Conservation (phyloP, 768 basidiomycete genomes). For the Hygrophorus russula region DNA sequence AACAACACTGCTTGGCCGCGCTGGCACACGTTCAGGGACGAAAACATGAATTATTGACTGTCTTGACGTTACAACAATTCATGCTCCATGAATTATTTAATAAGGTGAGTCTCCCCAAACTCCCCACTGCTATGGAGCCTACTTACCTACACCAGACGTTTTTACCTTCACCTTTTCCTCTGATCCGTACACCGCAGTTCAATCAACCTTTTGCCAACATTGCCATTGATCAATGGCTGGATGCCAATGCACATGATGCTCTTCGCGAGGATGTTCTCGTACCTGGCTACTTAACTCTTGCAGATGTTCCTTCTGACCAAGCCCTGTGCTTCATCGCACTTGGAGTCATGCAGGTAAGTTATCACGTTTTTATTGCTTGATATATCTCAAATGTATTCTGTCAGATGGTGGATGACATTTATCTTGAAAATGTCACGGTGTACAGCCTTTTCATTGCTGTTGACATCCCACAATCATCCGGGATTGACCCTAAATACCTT, state of each 20-base stretch:
- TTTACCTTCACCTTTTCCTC: neutral
- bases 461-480: neutral
- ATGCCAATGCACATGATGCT: neutral
- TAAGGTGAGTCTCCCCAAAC: too few species aligned
- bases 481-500: neutral
- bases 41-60: too few species aligned
- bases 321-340: neutral
- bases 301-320: neutral
- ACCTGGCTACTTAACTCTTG: neutral
- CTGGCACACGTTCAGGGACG: too few species aligned
- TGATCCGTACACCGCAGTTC: neutral
- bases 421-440: neutral
- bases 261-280: neutral
- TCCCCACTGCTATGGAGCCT: conserved; percentile 1
- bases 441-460: neutral
- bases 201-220: neutral
- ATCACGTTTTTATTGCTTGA: neutral
- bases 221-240: neutral
- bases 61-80: too few species aligned
- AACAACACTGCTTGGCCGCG: too few species aligned
- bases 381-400: neutral
- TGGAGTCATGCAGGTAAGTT: neutral
- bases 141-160: neutral
- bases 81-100: too few species aligned
- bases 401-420: neutral